Conservation (phyloP, 139 green algal species). For the Tetraselmis chui region DNA sequence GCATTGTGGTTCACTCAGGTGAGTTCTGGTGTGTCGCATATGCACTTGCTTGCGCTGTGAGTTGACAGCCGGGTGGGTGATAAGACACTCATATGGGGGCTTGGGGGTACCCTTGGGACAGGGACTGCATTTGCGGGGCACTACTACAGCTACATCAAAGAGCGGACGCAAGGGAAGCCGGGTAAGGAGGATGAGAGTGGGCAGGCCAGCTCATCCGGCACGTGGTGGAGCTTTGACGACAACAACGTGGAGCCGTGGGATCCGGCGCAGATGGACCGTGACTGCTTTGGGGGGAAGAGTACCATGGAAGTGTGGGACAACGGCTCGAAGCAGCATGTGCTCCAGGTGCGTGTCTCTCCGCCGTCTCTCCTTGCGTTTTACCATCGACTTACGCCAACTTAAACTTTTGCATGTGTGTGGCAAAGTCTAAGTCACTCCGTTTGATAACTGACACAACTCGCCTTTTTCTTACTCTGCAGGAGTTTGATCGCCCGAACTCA, state of each 20-base stretch:
- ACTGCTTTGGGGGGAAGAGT: conserved; percentile 81
- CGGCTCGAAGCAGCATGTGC: neutral
- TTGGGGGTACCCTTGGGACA: no score
- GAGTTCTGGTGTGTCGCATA: no score
- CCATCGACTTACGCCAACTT: no score
- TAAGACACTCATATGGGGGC: no score
- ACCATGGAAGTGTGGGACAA: conserved; percentile 8
- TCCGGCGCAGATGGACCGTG: conserved; percentile 53
- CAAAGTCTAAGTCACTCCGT: neutral
- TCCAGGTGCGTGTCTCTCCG: neutral
- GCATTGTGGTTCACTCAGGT: conserved; percentile 86
- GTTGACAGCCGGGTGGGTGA: no score
- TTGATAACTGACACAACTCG: no score
- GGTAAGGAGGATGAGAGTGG: neutral
- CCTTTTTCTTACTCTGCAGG: no score
- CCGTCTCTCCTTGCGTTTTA: no score
- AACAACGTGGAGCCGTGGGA: conserved; percentile 69
- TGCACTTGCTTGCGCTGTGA: no score
- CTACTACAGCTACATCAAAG: conserved; percentile 91
- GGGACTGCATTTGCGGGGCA: conserved; percentile 89
- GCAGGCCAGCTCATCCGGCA: conserved; percentile 13
- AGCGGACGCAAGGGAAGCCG: conserved; percentile 32
- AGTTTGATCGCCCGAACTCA: conserved; percentile 73
- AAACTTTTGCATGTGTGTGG: neutral
- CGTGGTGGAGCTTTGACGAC: conserved; percentile 87